Base-by-base conservation (phyloP, 495 filamentous ascomycete genomes). In the Aspergillus kassunensis region DNA sequence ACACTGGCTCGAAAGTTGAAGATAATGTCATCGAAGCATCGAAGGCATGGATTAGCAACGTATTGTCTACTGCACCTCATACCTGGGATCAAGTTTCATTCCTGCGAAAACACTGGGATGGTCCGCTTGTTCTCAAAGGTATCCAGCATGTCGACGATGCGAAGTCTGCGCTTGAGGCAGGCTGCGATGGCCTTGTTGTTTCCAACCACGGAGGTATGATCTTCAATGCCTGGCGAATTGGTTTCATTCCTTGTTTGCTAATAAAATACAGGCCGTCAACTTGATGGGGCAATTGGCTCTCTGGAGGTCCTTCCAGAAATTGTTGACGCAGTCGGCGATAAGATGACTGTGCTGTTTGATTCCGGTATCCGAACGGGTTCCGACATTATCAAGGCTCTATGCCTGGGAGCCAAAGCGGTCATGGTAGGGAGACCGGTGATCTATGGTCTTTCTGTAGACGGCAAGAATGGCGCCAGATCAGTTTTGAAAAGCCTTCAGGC, bases 381-480 rank as follows among this genome's bases (percentile, higher is more conserved):
- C 3, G 84, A 87, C 63, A 67, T 86, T 58, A 79, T 96, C 72
- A 97, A 96, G 69, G 91, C 91, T 47, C 73, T 95, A 30, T 93
- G 88, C 55, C 74, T 97, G 3, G 91, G 91, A 34, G 91, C 90
- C 5, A 88, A 82, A 64, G 90, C 87, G n/a, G 90, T 95, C 0
- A 83, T 92, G 15, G 89, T 96, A 51, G 90, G 89, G 11, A 72
- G 91, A 21, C 91, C 91, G 15, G 90, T 91, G 66, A 74, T 96
- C 57, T 96, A 90, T 63, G 91, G 91, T 41, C 89, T 96, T 15
- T 75, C 71, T 1, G 73, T 81, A 29, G 73, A 71, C 25, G 83
- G 83, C 8, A 72, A 79, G 49, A 64, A 75, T 34, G 83, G 84
- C 5, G 84, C 79, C 3, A 76, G 75, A 51, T 71, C 81, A 46